phyloP scores from a whole-genome alignment of 805 yeast species.

The Lachancea lanzarotensis region DNA sequence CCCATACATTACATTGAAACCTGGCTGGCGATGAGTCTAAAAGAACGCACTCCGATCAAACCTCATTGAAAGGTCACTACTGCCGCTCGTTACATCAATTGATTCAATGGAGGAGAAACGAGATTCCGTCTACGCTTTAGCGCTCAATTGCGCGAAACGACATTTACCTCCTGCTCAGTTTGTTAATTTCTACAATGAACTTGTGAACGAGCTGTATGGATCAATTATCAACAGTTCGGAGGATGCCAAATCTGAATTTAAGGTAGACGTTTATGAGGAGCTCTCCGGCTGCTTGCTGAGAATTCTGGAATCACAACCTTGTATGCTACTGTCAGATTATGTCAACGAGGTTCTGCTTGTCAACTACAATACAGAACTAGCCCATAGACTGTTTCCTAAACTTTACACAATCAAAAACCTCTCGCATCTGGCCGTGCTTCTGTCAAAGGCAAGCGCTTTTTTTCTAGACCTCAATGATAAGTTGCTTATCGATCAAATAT shows the following conservation, averaged over 20 bases:
- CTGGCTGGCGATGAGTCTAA: no score
- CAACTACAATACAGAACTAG: constrained; percentile 26
- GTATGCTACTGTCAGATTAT: constrained; percentile 20
- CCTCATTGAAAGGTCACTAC: no score
- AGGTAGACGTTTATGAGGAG: constrained; percentile 5
- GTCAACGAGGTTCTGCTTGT: constrained; percentile 26
- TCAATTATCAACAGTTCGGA: constrained; percentile 6
- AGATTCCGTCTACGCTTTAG: constrained; percentile 22
- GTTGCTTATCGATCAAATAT: constrained; percentile 25
- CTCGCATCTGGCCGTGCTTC: constrained; percentile 21
- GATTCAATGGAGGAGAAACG: constrained; percentile 7
- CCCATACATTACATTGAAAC: no score
- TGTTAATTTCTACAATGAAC: constrained; percentile 29
- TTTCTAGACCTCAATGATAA: constrained; percentile 25
- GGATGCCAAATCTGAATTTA: constrained; percentile 4
- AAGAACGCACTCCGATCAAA: no score
- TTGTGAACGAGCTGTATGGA: constrained; percentile 26
- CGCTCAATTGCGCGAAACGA: constrained; percentile 25
- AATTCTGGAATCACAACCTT: constrained; percentile 11
- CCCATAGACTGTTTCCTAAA: constrained; percentile 21
- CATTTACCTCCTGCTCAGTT: constrained; percentile 26
- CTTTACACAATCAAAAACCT: constrained; percentile 15
- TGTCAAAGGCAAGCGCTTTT: constrained; percentile 23
- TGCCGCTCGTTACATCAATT: no score
- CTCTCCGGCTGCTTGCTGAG: constrained; percentile 12